Base-by-base conservation (phyloP, 495 filamentous ascomycete genomes). In the Aspergillus saccharolyticus region DNA sequence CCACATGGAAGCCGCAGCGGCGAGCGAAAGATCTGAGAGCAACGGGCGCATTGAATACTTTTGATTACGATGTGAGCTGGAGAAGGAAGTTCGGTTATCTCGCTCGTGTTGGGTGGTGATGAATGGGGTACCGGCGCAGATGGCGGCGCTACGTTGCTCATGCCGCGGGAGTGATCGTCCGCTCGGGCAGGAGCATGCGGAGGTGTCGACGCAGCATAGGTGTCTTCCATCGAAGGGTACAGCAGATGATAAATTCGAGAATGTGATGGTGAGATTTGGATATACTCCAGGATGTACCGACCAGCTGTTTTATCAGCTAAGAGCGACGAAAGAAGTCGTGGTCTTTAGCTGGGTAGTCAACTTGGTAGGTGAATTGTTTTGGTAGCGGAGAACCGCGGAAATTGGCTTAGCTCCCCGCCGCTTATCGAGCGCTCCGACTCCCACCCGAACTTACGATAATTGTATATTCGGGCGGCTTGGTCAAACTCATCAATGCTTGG, bases 1-100 rank as follows among this genome's bases (percentile, higher is more conserved):
- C 92, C 91, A 66, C 92, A 97, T 2, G 91, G 91, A 17, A 97
- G 74, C 4, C 89, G 89, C 44, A 89, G 75, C 14, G 92, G 90
- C 0, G 79, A 74, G 25, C 70, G 78, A 3, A 93, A 74, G 2
- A 87, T 89, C 15, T 72, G 74, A 12, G 87, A 89, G 67, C 92
- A 96, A 59, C 80, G 72, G 19, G 79, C 76, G 67, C 91, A 96
- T 68, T 93, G 89, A 17, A 91, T 73, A 24, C 90, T 70, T 33
- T 83, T 83, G 59, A 93, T 73, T 45, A 95, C 79, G 43, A 80
- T 24, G 53, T 75, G 67, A 0, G 59, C 53, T n/a, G 44, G 57
- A 21, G 44, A 21, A 12, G 50, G 20, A 49, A 21, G 5, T 14
- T 21, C 44, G 44, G 51, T 16, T 56, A 46, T 16, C 58, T 49